These are phyloP conservation scores for Botryotinia convoluta DNA, from an alignment of 2,329 filamentous ascomycete genomes.

Conservation along the genomic window DNA sequence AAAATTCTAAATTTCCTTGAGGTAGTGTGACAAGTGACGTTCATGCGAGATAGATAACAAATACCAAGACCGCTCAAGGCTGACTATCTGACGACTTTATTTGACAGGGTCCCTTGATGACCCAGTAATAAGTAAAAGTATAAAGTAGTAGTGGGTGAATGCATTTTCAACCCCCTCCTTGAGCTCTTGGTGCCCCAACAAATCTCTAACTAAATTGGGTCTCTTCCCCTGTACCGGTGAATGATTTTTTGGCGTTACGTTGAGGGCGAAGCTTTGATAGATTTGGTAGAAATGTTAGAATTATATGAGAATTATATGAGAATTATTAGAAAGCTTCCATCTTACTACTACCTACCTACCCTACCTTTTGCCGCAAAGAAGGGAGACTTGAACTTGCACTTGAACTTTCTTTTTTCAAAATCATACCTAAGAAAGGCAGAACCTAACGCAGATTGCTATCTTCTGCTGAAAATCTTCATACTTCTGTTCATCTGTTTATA, in stretches of 20 bases:
- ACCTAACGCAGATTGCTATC: not conserved
- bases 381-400: not conserved
- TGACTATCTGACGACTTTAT: not conserved
- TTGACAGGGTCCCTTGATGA: not conserved
- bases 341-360: not conserved
- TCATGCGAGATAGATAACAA: not conserved
- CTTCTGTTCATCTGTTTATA: not conserved
- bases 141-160: not conserved
- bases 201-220: constrained; percentile 18
- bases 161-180: constrained; percentile 14
- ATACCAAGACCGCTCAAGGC: not conserved
- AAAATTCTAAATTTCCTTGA: not conserved
- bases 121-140: not conserved
- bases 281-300: not conserved
- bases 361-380: not conserved
- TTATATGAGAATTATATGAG: not conserved
- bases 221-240: constrained; percentile 11
- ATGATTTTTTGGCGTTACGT: constrained; percentile 21
- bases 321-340: constrained; percentile 6
- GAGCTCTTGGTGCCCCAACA: constrained; percentile 17
- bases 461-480: not conserved
- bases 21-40: not conserved
- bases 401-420: not conserved
- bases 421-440: not conserved
- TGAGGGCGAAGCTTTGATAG: constrained; percentile 9